Evolutionary conservation across 2,329 filamentous ascomycete species (phyloP), one percentile per base, ranked within the genome.

Genomic region (Trichoderma simmonsii): DNA sequence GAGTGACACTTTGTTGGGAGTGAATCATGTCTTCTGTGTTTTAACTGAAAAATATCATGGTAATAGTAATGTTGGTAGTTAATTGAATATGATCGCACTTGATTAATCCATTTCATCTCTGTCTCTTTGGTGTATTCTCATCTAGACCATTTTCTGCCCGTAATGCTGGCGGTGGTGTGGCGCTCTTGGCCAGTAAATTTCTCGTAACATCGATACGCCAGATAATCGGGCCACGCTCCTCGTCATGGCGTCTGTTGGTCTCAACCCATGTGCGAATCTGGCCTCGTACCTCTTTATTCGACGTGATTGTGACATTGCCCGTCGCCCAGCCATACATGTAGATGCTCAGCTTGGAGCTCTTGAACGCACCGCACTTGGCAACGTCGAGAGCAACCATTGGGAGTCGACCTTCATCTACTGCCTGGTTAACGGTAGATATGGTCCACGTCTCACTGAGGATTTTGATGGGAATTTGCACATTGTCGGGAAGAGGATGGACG

Each of bases 321-420:
- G 74, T 76, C 18, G 76, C 78, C 82, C 82, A 84, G 4, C 82
- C 82, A 30, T 83, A 80, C 76, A 83, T 77, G 73, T 82, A 82
- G 28, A 82, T 81, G 39, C 80, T 81, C 21, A 82, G 76, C 74
- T 82, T 82, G 57, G 81, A 78, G 72, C 77, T 79, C 72, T 79
- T 80, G 70, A 83, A 80, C 2, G 75, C 76, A 15, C 79, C 78
- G 48, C 77, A 76, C 14, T 73, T 72, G 5, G 77, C 80, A 6
- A 81, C 81, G 12, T 80, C 80, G 6, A 81, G 76, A 0, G 81
- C 81, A 2, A 81, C 79, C 2, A 28, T 63, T 1, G 82, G 82
- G 3, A 84, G 77, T 0, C 63, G 43, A 1, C 78, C 79, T 0
- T 73, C 68, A 2, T 74, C 69, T 1, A 82, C 77, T 34, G 76